Evolutionary conservation across 2,329 filamentous ascomycete species (phyloP).

Genomic region (Penicillium sp.): DNA sequence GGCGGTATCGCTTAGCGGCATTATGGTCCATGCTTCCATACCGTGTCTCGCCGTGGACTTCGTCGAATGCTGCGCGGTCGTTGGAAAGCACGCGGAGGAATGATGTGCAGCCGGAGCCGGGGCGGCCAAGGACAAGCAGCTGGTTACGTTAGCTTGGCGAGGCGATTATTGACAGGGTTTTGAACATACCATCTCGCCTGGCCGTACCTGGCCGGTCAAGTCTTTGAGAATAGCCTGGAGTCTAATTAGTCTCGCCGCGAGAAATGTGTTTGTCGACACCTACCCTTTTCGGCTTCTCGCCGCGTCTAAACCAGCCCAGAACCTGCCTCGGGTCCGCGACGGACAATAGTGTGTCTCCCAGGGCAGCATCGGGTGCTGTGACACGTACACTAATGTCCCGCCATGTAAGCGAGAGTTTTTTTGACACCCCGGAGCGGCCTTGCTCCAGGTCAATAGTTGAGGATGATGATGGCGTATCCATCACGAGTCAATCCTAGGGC

Average conservation of each 20-base stretch:
- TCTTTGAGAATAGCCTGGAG: slow-evolving; percentile 46
- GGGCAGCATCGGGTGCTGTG: slow-evolving; percentile 41
- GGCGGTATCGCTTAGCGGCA: slow-evolving; percentile 47
- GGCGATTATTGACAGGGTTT: no score
- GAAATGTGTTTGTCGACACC: not conserved
- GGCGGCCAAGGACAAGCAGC: slow-evolving; percentile 70
- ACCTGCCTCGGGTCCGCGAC: slow-evolving; percentile 39
- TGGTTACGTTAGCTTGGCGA: slow-evolving; percentile 14
- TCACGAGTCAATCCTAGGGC: slow-evolving; percentile 9
- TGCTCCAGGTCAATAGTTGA: slow-evolving; percentile 36
- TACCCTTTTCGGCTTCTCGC: slow-evolving; percentile 36
- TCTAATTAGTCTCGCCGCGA: not conserved
- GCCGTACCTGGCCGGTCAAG: slow-evolving; percentile 46
- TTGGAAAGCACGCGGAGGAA: slow-evolving; percentile 73
- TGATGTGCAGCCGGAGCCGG: slow-evolving; percentile 72
- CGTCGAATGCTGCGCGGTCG: slow-evolving; percentile 62
- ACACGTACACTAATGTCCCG: slow-evolving; percentile 41
- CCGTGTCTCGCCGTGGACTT: slow-evolving; percentile 57
- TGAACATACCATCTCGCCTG: slow-evolving; percentile 48
- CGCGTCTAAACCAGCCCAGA: slow-evolving; percentile 25
- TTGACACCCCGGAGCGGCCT: slow-evolving; percentile 28
- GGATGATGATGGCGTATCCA: slow-evolving; percentile 36
- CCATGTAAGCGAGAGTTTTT: slow-evolving; percentile 43
- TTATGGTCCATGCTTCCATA: slow-evolving; percentile 60
- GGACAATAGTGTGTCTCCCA: slow-evolving; percentile 41